Evolutionary conservation across 2,329 filamentous ascomycete species (phyloP).

Genomic region (Penicillium sp.): DNA sequence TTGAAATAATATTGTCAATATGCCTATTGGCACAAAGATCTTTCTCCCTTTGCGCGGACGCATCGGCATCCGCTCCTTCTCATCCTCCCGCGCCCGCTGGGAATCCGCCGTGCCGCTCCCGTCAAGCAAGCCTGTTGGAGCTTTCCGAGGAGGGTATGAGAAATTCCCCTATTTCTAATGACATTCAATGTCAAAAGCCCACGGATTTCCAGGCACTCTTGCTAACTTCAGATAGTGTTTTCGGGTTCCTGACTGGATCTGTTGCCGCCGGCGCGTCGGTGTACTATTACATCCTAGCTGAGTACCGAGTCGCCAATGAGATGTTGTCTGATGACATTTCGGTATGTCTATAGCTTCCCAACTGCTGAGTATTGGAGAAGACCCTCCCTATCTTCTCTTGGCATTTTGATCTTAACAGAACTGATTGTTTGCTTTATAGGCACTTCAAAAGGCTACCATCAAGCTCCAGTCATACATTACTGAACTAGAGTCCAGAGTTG

Average conservation of each 20-base stretch:
- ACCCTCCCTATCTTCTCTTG: conserved; percentile 4
- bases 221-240: conserved; percentile 59
- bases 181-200: background rate
- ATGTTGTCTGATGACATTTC: conserved; percentile 94
- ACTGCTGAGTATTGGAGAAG: background rate
- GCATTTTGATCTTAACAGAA: background rate
- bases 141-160: conserved; percentile 69
- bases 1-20: conserved; percentile 11
- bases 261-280: conserved; percentile 75
- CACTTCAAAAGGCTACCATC: conserved; percentile 82
- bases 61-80: conserved; percentile 33
- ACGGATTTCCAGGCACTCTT: background rate
- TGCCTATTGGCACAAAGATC: conserved; percentile 19
- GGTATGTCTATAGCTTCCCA: conserved; percentile 59
- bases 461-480: conserved; percentile 81
- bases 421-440: conserved; percentile 50
- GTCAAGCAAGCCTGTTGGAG: conserved; percentile 66
- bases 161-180: background rate
- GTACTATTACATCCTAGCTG: conserved; percentile 89
- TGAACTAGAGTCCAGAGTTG: conserved; percentile 76
- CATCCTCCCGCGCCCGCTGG: conserved; percentile 39
- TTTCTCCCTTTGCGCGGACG: conserved; percentile 25
- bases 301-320: conserved; percentile 92
- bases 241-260: conserved; percentile 87
- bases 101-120: conserved; percentile 48